A percentile compares a stretch with the other conserved stretches of the same genome.
These are phyloP conservation scores for Phytophthora sp. DNA, from an alignment of 352 stramenopile species.

Conservation along the genomic window DNA sequence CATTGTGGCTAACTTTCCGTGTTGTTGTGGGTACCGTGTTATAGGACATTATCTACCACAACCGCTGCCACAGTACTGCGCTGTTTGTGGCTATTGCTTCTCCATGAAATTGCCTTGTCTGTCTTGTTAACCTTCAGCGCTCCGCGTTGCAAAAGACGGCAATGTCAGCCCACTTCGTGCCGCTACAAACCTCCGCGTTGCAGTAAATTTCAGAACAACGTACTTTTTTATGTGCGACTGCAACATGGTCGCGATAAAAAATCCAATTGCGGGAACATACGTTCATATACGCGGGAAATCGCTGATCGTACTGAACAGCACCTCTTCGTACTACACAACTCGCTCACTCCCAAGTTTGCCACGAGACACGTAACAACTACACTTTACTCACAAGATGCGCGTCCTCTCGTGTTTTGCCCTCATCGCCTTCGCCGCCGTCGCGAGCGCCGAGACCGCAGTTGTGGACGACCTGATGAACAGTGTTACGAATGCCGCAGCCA, in stretches of 20 bases:
- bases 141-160: slow-evolving; percentile 7
- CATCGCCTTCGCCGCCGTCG: slow-evolving; percentile 20
- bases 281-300: too few species aligned
- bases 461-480: slow-evolving; percentile 24
- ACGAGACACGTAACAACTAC: not conserved
- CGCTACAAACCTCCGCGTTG: not conserved
- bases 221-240: slow-evolving; percentile 23
- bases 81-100: not conserved
- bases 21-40: too few species aligned
- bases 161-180: too few species aligned
- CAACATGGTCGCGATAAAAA: slow-evolving; percentile 27
- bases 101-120: not conserved
- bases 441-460: slow-evolving; percentile 15
- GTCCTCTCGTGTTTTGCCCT: slow-evolving; percentile 28
- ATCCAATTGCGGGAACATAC: slow-evolving; percentile 23
- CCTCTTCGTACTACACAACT: slow-evolving; percentile 14
- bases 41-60: too few species aligned
- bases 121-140: not conserved
- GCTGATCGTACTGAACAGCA: too few species aligned
- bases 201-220: too few species aligned
- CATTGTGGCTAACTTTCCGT: not conserved
- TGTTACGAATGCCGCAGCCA: slow-evolving; percentile 18
- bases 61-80: too few species aligned
- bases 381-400: slow-evolving; percentile 19
- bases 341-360: slow-evolving; percentile 29